These are phyloP conservation scores for Thalassiosira mediterranea DNA, from an alignment of 352 stramenopile genomes.

Conservation along the genomic window DNA sequence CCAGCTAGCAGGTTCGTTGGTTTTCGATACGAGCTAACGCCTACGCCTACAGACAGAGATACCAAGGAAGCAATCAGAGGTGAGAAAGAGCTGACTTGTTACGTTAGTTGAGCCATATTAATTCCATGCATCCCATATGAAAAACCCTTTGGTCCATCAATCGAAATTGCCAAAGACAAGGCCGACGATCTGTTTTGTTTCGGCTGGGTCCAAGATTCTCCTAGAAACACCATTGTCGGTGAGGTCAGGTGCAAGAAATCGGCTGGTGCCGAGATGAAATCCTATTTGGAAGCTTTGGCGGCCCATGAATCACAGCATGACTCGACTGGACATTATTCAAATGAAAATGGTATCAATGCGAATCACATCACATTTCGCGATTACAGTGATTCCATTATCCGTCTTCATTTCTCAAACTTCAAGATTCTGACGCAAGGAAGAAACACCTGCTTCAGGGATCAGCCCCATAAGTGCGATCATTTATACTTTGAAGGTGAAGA, in stretches of 20 bases:
- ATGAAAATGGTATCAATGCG: not conserved
- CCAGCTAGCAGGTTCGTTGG: slow-evolving; percentile 27
- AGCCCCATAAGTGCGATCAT: slow-evolving; percentile 63
- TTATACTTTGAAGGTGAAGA: slow-evolving; percentile 35
- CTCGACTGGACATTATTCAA: no score
- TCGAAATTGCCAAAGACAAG: slow-evolving; percentile 5
- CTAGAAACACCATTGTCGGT: slow-evolving; percentile 51
- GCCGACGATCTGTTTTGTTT: slow-evolving; percentile 72
- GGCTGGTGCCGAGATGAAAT: slow-evolving; percentile 12
- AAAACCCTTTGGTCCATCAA: no score
- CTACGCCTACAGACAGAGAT: not conserved
- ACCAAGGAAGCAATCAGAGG: slow-evolving; percentile 6
- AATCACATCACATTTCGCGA: slow-evolving; percentile 25
- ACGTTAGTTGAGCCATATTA: no score
- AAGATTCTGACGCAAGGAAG: slow-evolving; percentile 59
- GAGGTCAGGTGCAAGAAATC: slow-evolving; percentile 56
- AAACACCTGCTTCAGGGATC: slow-evolving; percentile 69
- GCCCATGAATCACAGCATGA: slow-evolving; percentile 1
- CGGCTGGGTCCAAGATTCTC: slow-evolving; percentile 66
- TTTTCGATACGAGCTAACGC: slow-evolving; percentile 24
- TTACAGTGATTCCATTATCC: slow-evolving; percentile 75
- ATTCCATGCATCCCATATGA: no score
- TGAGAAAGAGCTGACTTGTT: no score
- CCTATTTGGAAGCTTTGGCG: slow-evolving; percentile 1
- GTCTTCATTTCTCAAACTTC: slow-evolving; percentile 78